Evolutionary conservation across 2,329 filamentous ascomycete species (phyloP).

Genomic region (Pseudohalonectria lignicola): DNA sequence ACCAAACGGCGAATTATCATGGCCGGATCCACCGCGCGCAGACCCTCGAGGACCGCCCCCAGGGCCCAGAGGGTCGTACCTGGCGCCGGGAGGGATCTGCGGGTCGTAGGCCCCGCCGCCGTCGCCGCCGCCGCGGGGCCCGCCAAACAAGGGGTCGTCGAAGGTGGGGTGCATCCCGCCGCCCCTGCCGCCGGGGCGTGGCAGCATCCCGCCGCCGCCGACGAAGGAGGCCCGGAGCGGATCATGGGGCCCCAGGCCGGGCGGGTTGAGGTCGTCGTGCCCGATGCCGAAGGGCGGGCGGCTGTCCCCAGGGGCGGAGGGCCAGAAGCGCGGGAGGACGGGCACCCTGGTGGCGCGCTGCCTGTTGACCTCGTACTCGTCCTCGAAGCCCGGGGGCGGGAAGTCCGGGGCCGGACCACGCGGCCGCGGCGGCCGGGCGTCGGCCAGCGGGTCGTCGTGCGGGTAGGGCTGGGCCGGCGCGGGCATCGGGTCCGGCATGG

Average conservation of each 20-base stretch:
- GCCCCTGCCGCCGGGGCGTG: slow-evolving; percentile 26
- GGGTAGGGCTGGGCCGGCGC: slow-evolving; percentile 57
- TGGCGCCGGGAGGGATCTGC: slow-evolving; percentile 73
- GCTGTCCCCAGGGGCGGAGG: slow-evolving; percentile 21
- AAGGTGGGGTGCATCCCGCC: slow-evolving; percentile 92
- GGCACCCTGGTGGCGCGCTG: slow-evolving; percentile 35
- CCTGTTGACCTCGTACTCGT: slow-evolving; percentile 75
- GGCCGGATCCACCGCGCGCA: slow-evolving; percentile 33
- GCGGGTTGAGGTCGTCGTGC: slow-evolving; percentile 78
- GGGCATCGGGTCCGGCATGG: slow-evolving; percentile 38
- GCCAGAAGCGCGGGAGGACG: slow-evolving; percentile 16
- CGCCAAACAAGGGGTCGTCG: slow-evolving; percentile 76
- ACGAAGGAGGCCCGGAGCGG: slow-evolving; percentile 61
- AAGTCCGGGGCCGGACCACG: slow-evolving; percentile 56
- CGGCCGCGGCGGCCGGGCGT: slow-evolving; percentile 36
- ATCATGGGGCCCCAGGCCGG: slow-evolving; percentile 75
- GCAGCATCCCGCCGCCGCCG: slow-evolving; percentile 39
- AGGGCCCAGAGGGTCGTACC: slow-evolving; percentile 81
- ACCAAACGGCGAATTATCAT: slow-evolving; percentile 26
- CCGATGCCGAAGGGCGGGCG: slow-evolving; percentile 61
- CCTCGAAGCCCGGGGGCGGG: slow-evolving; percentile 82
- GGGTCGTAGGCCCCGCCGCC: slow-evolving; percentile 47
- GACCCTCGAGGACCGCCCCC: slow-evolving; percentile 75
- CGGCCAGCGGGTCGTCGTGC: slow-evolving; percentile 49
- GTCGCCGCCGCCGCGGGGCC: slow-evolving; percentile 33